These are phyloP conservation scores for Petunia axillaris DNA, from an alignment of 257 asterid genomes.

Conservation along the genomic window DNA sequence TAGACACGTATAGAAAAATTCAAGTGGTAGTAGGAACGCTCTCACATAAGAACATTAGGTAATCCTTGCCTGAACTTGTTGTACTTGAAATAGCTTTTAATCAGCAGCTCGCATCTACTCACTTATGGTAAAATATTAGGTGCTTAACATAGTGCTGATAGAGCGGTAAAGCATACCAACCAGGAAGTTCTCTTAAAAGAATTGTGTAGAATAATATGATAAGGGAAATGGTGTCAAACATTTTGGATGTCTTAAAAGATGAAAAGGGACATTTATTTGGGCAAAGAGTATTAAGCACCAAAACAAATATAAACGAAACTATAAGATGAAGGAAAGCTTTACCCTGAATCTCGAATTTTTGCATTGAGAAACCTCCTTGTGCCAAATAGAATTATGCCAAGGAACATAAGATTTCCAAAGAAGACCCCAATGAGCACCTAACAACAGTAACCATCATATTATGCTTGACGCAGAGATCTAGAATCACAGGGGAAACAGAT, in stretches of 20 bases:
- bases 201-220: background rate
- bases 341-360: conserved; percentile 49
- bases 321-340: conserved; percentile 33
- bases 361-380: conserved; percentile 48
- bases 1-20: background rate
- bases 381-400: conserved; percentile 46
- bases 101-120: background rate
- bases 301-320: background rate
- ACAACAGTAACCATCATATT: conserved; percentile 12
- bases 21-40: conserved; percentile 15
- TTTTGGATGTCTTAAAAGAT: background rate
- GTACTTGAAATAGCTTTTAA: conserved; percentile 11
- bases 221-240: background rate
- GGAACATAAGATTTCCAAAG: conserved; percentile 58
- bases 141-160: background rate
- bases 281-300: background rate
- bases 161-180: background rate
- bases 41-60: background rate
- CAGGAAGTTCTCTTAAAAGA: background rate
- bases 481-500: background rate
- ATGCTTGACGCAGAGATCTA: conserved; percentile 7
- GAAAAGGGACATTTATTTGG: background rate
- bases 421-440: conserved; percentile 61
- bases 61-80: conserved; percentile 1
- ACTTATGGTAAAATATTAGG: background rate